These are phyloP conservation scores for Leccinum boreale DNA, from an alignment of 768 basidiomycete species.

Conservation along the genomic window DNA sequence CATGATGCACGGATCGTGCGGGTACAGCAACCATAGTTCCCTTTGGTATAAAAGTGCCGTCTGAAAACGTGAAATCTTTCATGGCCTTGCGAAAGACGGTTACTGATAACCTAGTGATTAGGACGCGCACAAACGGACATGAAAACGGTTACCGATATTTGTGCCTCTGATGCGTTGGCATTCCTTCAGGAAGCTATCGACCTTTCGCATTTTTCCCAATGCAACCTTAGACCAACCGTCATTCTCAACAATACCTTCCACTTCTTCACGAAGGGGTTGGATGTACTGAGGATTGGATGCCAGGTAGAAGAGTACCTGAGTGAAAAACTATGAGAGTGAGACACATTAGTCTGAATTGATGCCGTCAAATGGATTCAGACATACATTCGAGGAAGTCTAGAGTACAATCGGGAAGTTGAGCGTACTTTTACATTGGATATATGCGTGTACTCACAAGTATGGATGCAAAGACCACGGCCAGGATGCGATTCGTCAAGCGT, in stretches of 20 bases:
- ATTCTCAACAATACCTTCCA: not conserved
- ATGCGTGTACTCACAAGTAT: conserved; percentile 17
- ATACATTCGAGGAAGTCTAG: conserved; percentile 21
- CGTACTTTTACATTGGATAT: not conserved
- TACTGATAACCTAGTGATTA: not conserved
- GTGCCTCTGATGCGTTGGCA: not conserved
- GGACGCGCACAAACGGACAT: conserved; percentile 17
- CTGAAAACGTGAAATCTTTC: conserved; percentile 35
- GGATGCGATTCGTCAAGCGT: conserved; percentile 20
- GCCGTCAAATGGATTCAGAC: not conserved
- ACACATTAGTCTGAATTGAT: not conserved
- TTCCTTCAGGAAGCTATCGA: conserved; percentile 36
- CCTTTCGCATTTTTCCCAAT: conserved; percentile 30
- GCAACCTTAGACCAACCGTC: not conserved
- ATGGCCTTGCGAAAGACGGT: conserved; percentile 22
- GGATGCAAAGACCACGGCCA: conserved; percentile 17
- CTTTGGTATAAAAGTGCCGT: conserved; percentile 37
- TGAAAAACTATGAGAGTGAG: conserved; percentile 23
- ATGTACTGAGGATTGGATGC: not conserved
- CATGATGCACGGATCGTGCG: conserved; percentile 17
- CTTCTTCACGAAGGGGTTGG: not conserved
- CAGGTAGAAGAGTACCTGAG: conserved; percentile 4
- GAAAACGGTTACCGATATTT: conserved; percentile 19
- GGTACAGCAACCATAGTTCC: conserved; percentile 28
- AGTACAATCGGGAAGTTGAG: not conserved